A percentile compares a stretch with the other conserved stretches of the same genome.
Evolutionary conservation across 2,329 filamentous ascomycete genomes (phyloP).

Genomic region (Seiridium unicorne): DNA sequence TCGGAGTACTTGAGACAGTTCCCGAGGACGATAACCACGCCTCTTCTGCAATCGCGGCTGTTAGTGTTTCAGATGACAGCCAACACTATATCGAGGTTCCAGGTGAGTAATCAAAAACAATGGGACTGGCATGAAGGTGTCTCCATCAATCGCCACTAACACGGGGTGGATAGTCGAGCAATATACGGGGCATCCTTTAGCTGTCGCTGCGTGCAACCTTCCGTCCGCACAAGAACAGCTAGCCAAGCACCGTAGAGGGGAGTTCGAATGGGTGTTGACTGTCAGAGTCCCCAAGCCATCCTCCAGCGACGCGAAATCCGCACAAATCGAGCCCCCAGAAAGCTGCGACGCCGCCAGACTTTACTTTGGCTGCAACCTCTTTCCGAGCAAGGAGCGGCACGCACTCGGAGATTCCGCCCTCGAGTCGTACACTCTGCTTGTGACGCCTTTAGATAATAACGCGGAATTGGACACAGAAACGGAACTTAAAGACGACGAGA

Average conservation of each 20-base stretch:
- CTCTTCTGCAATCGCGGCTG: slow-evolving; percentile 10
- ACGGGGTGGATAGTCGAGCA: slow-evolving; percentile 17
- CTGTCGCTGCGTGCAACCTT: slow-evolving; percentile 22
- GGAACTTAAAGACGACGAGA: slow-evolving; percentile 6
- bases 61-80: slow-evolving; percentile 13
- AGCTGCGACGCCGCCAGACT: slow-evolving; percentile 24
- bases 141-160: background rate
- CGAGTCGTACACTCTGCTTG: slow-evolving; percentile 43
- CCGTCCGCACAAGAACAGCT: slow-evolving; percentile 26
- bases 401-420: slow-evolving; percentile 22
- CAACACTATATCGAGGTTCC: slow-evolving; percentile 21
- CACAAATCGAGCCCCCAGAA: slow-evolving; percentile 3
- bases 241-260: slow-evolving; percentile 26
- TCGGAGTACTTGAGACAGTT: slow-evolving; percentile 27
- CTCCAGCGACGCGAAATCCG: background rate
- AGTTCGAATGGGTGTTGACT: slow-evolving; percentile 29
- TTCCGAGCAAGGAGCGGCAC: slow-evolving; percentile 32
- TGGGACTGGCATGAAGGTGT: background rate
- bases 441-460: slow-evolving; percentile 23
- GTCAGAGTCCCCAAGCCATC: slow-evolving; percentile 13
- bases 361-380: slow-evolving; percentile 53
- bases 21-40: slow-evolving; percentile 22
- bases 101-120: slow-evolving; percentile 17
- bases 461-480: slow-evolving; percentile 15
- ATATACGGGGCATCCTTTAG: slow-evolving; percentile 24